Percentiles rank a stretch among this genome's conserved stretches.
Evolutionary conservation across 1,139 yeast genomes (phyloP).

Genomic region (Candida smagusa): DNA sequence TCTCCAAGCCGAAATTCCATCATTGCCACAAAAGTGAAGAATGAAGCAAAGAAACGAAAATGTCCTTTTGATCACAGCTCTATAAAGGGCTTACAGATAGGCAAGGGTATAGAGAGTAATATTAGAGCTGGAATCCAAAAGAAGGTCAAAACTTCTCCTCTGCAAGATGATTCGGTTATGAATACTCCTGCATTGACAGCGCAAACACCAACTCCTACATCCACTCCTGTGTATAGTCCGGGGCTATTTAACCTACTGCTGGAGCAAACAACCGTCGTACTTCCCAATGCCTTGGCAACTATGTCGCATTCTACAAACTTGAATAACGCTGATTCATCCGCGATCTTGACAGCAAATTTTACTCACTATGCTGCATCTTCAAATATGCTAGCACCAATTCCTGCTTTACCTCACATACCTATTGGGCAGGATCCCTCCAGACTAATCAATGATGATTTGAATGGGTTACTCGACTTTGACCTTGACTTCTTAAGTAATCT

Average conservation of each 20-base stretch:
- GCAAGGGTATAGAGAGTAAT: constrained; percentile 26
- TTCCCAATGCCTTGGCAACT: neutral
- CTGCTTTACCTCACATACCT: neutral
- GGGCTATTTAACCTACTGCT: neutral
- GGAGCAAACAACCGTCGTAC: neutral
- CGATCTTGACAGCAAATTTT: neutral
- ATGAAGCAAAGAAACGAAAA: constrained; percentile 16
- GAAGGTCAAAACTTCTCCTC: constrained; percentile 4
- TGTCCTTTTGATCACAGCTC: constrained; percentile 35
- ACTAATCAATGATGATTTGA: constrained; percentile 6
- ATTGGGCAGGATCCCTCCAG: neutral
- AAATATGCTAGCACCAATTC: no score
- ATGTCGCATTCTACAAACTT: neutral
- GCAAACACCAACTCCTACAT: constrained; percentile 4
- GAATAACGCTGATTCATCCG: neutral
- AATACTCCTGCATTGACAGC: constrained; percentile 1
- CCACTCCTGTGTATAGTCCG: constrained; percentile 2
- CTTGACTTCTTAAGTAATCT: constrained; percentile 8
- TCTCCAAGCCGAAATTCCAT: neutral
- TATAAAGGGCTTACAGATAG: constrained; percentile 12
- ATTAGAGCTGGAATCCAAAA: constrained; percentile 12
- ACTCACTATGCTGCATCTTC: neutral
- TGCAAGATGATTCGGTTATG: neutral
- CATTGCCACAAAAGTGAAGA: neutral
- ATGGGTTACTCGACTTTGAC: constrained; percentile 9